Evolutionary conservation across 1,139 yeast genomes (phyloP).

Genomic region (Arxiozyma slooffiae): DNA sequence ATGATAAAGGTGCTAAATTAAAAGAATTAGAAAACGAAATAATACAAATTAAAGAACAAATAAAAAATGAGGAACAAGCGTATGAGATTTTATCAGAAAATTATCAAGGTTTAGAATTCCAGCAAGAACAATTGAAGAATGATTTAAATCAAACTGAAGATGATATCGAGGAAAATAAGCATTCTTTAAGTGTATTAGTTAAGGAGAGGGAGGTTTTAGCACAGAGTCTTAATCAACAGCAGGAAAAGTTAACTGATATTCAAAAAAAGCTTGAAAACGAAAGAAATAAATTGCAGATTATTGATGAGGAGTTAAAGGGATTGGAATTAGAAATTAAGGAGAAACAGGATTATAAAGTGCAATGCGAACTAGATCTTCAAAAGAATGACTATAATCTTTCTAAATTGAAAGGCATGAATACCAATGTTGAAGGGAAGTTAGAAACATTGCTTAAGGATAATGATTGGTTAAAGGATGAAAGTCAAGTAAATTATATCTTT

Average conservation of each 20-base stretch:
- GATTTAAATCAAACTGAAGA: slow-evolving; percentile 46
- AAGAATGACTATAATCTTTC: slow-evolving; percentile 57
- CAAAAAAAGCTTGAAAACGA: slow-evolving; percentile 38
- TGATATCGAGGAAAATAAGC: slow-evolving; percentile 33
- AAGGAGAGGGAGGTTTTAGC: slow-evolving; percentile 28
- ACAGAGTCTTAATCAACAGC: neutral
- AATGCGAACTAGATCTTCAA: slow-evolving; percentile 47
- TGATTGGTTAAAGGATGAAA: slow-evolving; percentile 66
- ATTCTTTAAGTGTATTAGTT: slow-evolving; percentile 35
- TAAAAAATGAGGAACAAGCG: slow-evolving; percentile 36
- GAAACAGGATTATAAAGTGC: slow-evolving; percentile 45
- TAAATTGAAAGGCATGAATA: slow-evolving; percentile 40
- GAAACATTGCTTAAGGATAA: slow-evolving; percentile 45
- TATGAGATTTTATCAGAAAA: slow-evolving; percentile 42
- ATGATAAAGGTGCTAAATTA: slow-evolving; percentile 72
- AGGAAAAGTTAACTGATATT: slow-evolving; percentile 9
- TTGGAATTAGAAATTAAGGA: slow-evolving; percentile 43
- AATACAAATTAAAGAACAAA: slow-evolving; percentile 31
- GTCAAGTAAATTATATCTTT: slow-evolving; percentile 44
- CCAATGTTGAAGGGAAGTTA: slow-evolving; percentile 37
- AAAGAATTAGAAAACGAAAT: slow-evolving; percentile 56
- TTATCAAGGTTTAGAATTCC: slow-evolving; percentile 60
- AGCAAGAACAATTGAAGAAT: slow-evolving; percentile 54
- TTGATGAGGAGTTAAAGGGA: slow-evolving; percentile 70
- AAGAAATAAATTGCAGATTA: slow-evolving; percentile 51